Base-by-base conservation (phyloP, 139 green algal species). In the Parachlorella kessleri region DNA sequence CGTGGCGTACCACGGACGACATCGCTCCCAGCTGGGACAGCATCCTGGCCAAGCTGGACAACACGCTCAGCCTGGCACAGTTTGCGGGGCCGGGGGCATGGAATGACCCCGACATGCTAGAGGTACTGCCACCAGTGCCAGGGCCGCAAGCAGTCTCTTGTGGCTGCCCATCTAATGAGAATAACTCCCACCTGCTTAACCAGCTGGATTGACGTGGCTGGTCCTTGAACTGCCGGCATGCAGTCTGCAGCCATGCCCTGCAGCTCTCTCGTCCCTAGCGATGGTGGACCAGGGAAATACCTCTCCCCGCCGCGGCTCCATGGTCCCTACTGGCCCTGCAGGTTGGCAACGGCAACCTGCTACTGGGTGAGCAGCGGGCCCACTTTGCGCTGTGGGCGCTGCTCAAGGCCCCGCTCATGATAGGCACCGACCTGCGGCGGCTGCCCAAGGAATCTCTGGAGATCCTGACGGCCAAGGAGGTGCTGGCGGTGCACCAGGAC, bases 21-120 rank as follows among this genome's bases (percentile, higher is more conserved):
- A 87, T 91, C 42, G 33, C 42, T 6, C 24, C 72, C 6, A 75
- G 24, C 21, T 92, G 83, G 84, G 65, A 82, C 21, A 73, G 54
- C 24, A 63, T 89, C 5, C 32, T 92, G 63, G 55, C 59, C 63
- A 83, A 76, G 26, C 54, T 90, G n/a, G 86, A 93, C 71, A 76
- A 83, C 36, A 87, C 73, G 8, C 64, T 83, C 2, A 84, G 87
- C 3, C 69, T 93, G 40, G 66, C 81, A 0, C 66, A 70, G 7
- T 90, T 84, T 86, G 91, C 91, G 4, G 86, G 85, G 2, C 88
- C 87, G 1, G 87, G 89, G 0, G 80, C 63, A 4, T 94, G 86
- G 85, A 92, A 92, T 77, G 91, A 94, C 79, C 85, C 86, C 5
- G 90, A 94, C 79, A 94, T 94, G 87, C 87, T 94, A 24, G 87